A percentile compares a stretch with the other conserved stretches of the same genome.
phyloP scores from a whole-genome alignment of 139 green algal species.

The Picochlorum sp. region DNA sequence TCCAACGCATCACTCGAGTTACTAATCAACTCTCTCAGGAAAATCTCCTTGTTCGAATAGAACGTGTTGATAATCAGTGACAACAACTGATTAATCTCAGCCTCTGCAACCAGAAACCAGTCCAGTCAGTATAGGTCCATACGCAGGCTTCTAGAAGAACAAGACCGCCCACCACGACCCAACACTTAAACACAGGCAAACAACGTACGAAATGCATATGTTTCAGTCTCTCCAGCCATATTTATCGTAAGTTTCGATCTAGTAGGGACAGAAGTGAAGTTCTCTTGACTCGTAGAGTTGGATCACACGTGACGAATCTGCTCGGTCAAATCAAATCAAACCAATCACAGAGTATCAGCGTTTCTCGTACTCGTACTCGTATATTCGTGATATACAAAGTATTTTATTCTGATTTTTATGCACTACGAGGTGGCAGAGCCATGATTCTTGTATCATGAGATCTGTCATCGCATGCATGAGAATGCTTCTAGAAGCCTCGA shows the following conservation, averaged over 20 bases:
- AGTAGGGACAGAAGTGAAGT: background rate
- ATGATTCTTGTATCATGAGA: too few species aligned
- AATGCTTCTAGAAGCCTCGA: too few species aligned
- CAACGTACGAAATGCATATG: slow-evolving; percentile 62
- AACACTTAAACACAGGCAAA: background rate
- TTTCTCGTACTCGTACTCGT: too few species aligned
- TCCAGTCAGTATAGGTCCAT: background rate
- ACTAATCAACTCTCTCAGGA: slow-evolving; percentile 94
- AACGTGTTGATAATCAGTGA: slow-evolving; percentile 98
- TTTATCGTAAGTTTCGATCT: background rate
- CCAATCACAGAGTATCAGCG: too few species aligned
- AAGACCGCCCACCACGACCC: background rate
- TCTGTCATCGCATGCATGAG: too few species aligned
- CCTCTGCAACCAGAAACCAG: slow-evolving; percentile 36
- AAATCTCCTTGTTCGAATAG: slow-evolving; percentile 98
- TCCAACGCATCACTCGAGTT: slow-evolving; percentile 95
- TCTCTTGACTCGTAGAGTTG: background rate
- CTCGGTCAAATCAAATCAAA: background rate
- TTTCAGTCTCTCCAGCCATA: slow-evolving; percentile 52
- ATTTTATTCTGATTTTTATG: too few species aligned
- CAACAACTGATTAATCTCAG: slow-evolving; percentile 99
- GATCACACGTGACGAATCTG: background rate
- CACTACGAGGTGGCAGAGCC: too few species aligned
- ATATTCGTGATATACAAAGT: too few species aligned
- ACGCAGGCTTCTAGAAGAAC: background rate